Evolutionary conservation across 2,329 filamentous ascomycete genomes (phyloP).

Genomic region (Onygenales sp.): DNA sequence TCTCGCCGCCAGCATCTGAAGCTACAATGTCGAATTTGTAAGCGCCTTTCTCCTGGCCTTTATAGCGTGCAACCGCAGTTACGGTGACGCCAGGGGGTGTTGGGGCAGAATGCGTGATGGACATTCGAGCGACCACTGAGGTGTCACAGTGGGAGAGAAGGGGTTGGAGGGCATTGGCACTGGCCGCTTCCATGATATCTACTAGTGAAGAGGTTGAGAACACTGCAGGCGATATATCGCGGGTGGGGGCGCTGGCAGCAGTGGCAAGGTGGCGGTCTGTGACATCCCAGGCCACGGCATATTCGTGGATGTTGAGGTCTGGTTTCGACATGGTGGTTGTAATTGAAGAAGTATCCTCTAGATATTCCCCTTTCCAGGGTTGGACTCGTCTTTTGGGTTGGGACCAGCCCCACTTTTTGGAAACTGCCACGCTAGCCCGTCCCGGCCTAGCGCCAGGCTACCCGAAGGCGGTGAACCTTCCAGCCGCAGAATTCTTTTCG

Average conservation of each 20-base stretch:
- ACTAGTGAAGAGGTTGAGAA: not conserved
- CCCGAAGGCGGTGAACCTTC: conserved; percentile 21
- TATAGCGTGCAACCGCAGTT: not conserved
- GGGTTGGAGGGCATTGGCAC: not conserved
- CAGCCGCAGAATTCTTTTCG: conserved; percentile 21
- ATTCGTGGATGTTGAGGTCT: not conserved
- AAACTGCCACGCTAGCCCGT: not conserved
- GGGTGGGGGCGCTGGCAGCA: not conserved
- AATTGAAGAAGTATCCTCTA: too few species aligned
- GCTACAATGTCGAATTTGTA: not conserved
- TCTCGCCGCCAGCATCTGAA: not conserved
- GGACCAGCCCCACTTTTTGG: not conserved
- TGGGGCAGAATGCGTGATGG: not conserved
- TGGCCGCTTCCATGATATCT: not conserved
- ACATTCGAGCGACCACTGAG: not conserved
- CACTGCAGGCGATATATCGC: not conserved
- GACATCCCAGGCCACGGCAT: not conserved
- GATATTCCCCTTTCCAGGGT: too few species aligned
- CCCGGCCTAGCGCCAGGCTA: not conserved
- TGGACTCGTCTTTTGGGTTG: too few species aligned
- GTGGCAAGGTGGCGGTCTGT: not conserved
- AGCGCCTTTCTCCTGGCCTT: not conserved
- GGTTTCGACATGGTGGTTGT: not conserved
- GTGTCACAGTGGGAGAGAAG: not conserved
- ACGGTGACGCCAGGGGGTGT: not conserved